Evolutionary conservation across 306 rosid genomes (phyloP).

Genomic region (Sesbania bispinosa): DNA sequence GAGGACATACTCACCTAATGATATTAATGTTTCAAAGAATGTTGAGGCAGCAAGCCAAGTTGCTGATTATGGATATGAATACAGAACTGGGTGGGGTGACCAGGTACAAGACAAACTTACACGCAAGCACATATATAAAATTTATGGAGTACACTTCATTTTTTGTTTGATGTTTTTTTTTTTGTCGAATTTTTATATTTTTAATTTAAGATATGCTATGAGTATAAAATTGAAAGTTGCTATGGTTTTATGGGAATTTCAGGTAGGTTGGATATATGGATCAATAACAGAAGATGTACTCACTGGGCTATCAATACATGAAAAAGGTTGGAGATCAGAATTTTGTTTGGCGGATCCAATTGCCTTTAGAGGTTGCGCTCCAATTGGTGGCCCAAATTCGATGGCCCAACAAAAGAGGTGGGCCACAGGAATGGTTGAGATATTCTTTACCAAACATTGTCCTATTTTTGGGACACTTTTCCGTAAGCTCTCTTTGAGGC

Average conservation of each 20-base stretch:
- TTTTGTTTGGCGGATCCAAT: constrained; percentile 31
- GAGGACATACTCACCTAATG: neutral
- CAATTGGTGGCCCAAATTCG: constrained; percentile 39
- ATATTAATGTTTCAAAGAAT: neutral
- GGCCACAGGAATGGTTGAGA: constrained; percentile 58
- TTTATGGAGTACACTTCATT: too few relatives aligned
- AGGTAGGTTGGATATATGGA: constrained; percentile 52
- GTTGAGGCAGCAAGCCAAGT: constrained; percentile 41
- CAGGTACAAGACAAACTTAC: constrained; percentile 30
- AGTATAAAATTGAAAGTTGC: neutral
- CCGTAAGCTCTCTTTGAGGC: constrained; percentile 45
- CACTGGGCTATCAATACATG: constrained; percentile 54
- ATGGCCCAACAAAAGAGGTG: constrained; percentile 67
- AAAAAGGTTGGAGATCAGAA: constrained; percentile 69
- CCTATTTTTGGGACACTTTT: constrained; percentile 42
- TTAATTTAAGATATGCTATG: too few relatives aligned
- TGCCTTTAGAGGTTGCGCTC: constrained; percentile 58
- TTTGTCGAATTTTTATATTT: too few relatives aligned
- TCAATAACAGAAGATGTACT: constrained; percentile 47
- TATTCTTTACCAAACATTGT: constrained; percentile 38
- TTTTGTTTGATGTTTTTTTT: too few relatives aligned
- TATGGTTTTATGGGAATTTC: neutral
- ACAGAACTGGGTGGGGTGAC: constrained; percentile 58
- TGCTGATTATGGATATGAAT: constrained; percentile 47
- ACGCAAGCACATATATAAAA: neutral